phyloP scores from a whole-genome alignment of 805 yeast genomes.

The Candida oleophila region DNA sequence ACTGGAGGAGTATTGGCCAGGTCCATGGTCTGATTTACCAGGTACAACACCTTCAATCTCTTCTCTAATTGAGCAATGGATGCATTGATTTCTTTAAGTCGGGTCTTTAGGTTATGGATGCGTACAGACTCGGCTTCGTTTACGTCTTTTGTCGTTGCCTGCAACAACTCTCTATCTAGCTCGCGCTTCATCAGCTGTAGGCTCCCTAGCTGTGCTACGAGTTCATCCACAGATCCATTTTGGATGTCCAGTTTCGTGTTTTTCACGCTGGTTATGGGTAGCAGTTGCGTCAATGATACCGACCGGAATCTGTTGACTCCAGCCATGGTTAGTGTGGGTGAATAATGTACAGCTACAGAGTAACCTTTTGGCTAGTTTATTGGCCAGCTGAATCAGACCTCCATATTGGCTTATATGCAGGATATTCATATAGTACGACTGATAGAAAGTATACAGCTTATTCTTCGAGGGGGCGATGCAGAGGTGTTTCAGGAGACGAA shows the following conservation, averaged over 20 bases:
- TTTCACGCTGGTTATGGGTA: constrained; percentile 3
- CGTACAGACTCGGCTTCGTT: not conserved
- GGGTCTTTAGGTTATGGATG: not conserved
- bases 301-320: constrained; percentile 3
- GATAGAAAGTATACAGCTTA: too few relatives aligned
- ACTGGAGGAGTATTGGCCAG: not conserved
- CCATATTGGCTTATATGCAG: too few relatives aligned
- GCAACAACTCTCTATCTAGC: not conserved
- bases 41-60: constrained; percentile 1
- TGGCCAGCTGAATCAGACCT: too few relatives aligned
- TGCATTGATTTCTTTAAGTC: constrained; percentile 2
- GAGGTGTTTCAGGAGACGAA: too few relatives aligned
- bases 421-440: too few relatives aligned
- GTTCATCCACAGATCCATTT: constrained; percentile 2
- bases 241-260: constrained; percentile 1
- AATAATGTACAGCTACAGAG: too few relatives aligned
- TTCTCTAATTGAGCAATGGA: constrained; percentile 2
- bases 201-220: not conserved
- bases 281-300: constrained; percentile 3
- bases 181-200: constrained; percentile 4
- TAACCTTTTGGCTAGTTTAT: too few relatives aligned
- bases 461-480: too few relatives aligned
- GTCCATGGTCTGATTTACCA: not conserved
- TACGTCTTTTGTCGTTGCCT: not conserved
- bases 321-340: not conserved